These are phyloP conservation scores for Termitomyces sp. DNA, from an alignment of 768 basidiomycete genomes.

Conservation along the genomic window DNA sequence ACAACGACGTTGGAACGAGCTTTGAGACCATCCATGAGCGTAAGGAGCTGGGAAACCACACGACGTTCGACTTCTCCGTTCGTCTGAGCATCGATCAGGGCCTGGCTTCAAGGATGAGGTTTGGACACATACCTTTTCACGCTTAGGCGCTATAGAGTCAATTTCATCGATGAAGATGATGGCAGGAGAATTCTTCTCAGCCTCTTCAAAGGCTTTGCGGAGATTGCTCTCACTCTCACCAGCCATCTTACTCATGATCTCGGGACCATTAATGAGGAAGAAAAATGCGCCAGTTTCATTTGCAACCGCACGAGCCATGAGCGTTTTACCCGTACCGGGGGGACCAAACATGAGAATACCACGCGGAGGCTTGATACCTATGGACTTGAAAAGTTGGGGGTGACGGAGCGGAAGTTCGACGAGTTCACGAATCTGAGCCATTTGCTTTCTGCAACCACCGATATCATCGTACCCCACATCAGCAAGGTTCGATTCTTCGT, in stretches of 20 bases:
- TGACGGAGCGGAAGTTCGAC: slow-evolving; percentile 97
- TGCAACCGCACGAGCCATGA: slow-evolving; percentile 99
- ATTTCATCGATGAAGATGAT: slow-evolving; percentile 99
- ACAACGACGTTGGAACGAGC: slow-evolving; percentile 99
- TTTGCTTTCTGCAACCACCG: slow-evolving; percentile 98
- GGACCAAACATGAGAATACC: slow-evolving; percentile 99
- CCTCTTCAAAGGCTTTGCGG: slow-evolving; percentile 98
- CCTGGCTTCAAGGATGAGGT: background rate
- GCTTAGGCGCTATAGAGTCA: slow-evolving; percentile 98
- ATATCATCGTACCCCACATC: slow-evolving; percentile 99
- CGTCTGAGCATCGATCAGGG: slow-evolving; percentile 48
- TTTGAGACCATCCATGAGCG: slow-evolving; percentile 98
- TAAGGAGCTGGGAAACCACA: slow-evolving; percentile 96
- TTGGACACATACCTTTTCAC: slow-evolving; percentile 76
- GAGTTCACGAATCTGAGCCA: slow-evolving; percentile 99
- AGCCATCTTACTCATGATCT: slow-evolving; percentile 99
- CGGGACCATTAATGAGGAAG: slow-evolving; percentile 99
- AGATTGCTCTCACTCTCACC: slow-evolving; percentile 98
- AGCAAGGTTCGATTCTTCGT: slow-evolving; percentile 93
- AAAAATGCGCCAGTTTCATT: slow-evolving; percentile 99
- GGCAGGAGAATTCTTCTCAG: slow-evolving; percentile 98
- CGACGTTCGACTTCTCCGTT: slow-evolving; percentile 99
- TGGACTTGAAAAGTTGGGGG: slow-evolving; percentile 99
- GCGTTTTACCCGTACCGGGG: slow-evolving; percentile 98
- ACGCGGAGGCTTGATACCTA: slow-evolving; percentile 99